Base-by-base conservation (phyloP, 225 moss, liverwort and hornwort genomes). In the Ulota crispa region DNA sequence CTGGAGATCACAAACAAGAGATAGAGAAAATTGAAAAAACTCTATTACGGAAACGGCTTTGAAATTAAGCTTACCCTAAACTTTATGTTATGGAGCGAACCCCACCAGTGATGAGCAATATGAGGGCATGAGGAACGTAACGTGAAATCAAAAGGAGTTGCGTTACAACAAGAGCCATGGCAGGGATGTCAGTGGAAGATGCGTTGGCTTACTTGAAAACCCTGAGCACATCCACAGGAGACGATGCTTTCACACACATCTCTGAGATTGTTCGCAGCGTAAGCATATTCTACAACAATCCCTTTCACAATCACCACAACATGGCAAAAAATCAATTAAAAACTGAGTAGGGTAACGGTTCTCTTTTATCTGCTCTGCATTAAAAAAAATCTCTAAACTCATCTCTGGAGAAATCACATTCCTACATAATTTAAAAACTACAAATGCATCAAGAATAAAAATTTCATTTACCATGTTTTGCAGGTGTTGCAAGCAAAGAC, bases 231-330 rank as follows among this genome's bases (percentile, higher is more conserved):
- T 73, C 73, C 28, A 92, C 84, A 14, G 92, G 94, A 47, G 95
- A 99, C 21, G 85, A 90, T 28, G 95, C 93, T 5, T 94, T 95
- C 66, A 87, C 91, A 55, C 94, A 95, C 76, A 86, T 99, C 52
- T 94, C 94, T 4, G 94, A 95, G 84, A 92, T 99, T 64, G 85
- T 99, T 56, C 92, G 92, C 66, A 95, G 89, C 80, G 92, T 99
- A 89, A 66, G 88, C 73, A 70, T 19, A 53, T 30, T 45, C 20
- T 24, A 19, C 27, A 8, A 71, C 43, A 39, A 32, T 47, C 16
- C 30, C 34, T 23, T 64, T 9, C 27, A 27, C 32, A 56, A 5
- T 7, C 41, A 47, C 14, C 39, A 45, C 55, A 3, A 56, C 24
- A 42, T 32, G 8, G 13, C 36, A 59, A 36, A 0, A 1, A 24